Evolutionary conservation across 169 alveolate genomes (phyloP), one percentile per base, ranked within the genome.

Genomic region (Cryptosporidium sp.): DNA sequence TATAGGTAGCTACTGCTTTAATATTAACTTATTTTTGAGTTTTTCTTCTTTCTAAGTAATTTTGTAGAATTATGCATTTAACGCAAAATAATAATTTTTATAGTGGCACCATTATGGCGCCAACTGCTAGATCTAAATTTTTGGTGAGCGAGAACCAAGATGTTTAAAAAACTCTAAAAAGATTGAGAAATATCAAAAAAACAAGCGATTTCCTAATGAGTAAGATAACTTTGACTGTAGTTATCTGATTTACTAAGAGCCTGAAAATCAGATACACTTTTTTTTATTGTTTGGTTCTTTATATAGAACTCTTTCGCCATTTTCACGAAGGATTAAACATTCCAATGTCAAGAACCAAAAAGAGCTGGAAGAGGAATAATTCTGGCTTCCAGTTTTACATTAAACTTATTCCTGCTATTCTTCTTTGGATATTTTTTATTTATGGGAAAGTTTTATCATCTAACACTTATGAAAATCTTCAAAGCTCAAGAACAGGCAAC

Each of bases 21-120:
- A 56, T 56, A 23, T 56, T 21, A 21, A 1, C 35, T 10, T 12
- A 56, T 26, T 21, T 3, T 21, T 21, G 9, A n/a, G 23, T 1
- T 21, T 26, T 9, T 9, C 10, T n/a, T n/a, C 14, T 56, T 9
- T 26, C 29, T 21, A 16, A 26, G 26, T 16, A 56, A 23, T 9
- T 23, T 37, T 2, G 6, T 10, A 26, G 26, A 48, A 48, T 48
- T 48, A 48, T 12, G n/a, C 23, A 48, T 48, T 42, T 26, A 23
- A 10, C 67, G n/a, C 35, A 56, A 56, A 23, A 1, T 56, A 21
- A 51, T 14, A 51, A 7, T 37, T 29, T 37, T 33, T 33, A 35
- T 65, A 65, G 72, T 65, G 72, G 72, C 51, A 65, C 5, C 1
- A n/a, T 1, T 7, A 12, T 65, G 72, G 52, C 72, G 72, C 72